These are phyloP conservation scores for Cinnamomum micranthum DNA, from an alignment of 164 flowering plant species.

Conservation along the genomic window DNA sequence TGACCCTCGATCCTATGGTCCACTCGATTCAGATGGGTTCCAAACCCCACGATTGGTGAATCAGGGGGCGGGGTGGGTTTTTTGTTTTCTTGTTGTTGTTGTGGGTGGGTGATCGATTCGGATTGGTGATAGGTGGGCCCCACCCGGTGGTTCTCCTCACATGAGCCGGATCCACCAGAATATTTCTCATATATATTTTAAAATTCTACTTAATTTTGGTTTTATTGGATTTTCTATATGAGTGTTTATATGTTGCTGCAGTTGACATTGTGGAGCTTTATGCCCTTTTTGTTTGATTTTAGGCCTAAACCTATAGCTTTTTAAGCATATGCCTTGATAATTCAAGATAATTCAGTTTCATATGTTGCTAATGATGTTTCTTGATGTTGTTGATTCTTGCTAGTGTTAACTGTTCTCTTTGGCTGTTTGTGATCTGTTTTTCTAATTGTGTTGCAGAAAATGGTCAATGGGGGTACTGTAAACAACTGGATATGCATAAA, in stretches of 20 bases:
- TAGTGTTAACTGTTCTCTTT: neutral
- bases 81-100: too few species aligned
- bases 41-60: too few species aligned
- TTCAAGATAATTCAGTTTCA: neutral
- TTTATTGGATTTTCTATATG: neutral
- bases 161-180: too few species aligned
- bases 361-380: neutral
- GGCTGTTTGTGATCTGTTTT: neutral
- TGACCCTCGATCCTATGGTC: too few species aligned
- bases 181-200: too few species aligned
- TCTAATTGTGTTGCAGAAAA: constrained; percentile 20
- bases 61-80: too few species aligned
- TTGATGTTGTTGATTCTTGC: neutral
- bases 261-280: neutral
- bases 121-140: too few species aligned
- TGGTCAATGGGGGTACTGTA: constrained; percentile 83
- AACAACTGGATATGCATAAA: constrained; percentile 80
- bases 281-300: neutral
- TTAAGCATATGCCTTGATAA: neutral
- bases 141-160: too few species aligned
- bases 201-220: neutral
- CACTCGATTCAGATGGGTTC: too few species aligned
- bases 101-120: too few species aligned
- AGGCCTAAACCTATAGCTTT: neutral
- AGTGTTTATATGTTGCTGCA: neutral